A percentile compares a stretch with the other conserved stretches of the same genome.
These are phyloP conservation scores for Huntiella savannae DNA, from an alignment of 2,329 filamentous ascomycete genomes.

Conservation along the genomic window DNA sequence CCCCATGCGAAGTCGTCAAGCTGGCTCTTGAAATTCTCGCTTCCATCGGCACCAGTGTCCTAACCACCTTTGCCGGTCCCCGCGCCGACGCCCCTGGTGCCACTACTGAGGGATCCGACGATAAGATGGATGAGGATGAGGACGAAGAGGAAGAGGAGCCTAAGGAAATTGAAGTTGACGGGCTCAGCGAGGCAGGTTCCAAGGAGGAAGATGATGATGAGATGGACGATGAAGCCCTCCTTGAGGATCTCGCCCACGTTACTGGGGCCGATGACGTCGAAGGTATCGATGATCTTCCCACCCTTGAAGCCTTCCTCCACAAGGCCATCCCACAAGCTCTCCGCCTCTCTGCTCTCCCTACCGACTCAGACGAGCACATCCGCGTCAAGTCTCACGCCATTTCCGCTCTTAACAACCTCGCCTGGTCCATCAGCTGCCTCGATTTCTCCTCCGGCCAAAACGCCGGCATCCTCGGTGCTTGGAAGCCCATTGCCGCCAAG, in stretches of 20 bases:
- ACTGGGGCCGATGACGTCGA: conserved; percentile 25
- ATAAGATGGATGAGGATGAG: conserved; percentile 16
- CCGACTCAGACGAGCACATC: conserved; percentile 23
- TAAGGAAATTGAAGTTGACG: conserved; percentile 19
- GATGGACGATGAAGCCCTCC: conserved; percentile 37
- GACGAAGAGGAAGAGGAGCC: conserved; percentile 18
- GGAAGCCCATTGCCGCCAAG: conserved; percentile 31
- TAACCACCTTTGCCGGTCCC: conserved; percentile 25
- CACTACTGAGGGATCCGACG: conserved; percentile 18
- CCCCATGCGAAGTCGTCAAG: conserved; percentile 28
- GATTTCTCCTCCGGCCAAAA: conserved; percentile 38
- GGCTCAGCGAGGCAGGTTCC: conserved; percentile 19
- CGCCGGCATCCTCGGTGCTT: conserved; percentile 30
- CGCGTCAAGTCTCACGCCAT: conserved; percentile 34
- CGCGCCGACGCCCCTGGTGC: background rate
- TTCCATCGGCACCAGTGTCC: conserved; percentile 42
- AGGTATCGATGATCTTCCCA: conserved; percentile 32
- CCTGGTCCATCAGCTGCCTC: conserved; percentile 45
- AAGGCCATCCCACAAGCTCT: conserved; percentile 30
- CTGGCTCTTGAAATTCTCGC: conserved; percentile 43
- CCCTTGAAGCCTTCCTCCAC: conserved; percentile 28
- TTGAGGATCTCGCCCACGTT: conserved; percentile 47
- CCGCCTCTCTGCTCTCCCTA: conserved; percentile 24
- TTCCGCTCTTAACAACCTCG: conserved; percentile 45
- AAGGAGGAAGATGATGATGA: conserved; percentile 27